Evolutionary conservation across 1,284 basidiomycete species (phyloP).

Genomic region (Ceratobasidium theobromae): DNA sequence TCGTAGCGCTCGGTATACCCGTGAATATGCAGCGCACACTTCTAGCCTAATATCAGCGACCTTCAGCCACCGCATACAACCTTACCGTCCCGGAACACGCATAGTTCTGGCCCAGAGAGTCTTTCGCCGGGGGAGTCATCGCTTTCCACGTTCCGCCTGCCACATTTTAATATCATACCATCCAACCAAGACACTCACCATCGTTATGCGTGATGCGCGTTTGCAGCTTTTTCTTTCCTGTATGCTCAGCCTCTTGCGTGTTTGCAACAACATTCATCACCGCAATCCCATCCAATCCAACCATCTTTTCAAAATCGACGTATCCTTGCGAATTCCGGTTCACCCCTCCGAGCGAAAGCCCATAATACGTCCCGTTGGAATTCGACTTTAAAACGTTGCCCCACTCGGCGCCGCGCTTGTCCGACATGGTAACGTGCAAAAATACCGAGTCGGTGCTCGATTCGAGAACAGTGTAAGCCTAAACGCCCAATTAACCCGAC

Average conservation of each 20-base stretch:
- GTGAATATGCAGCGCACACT: constrained; percentile 88
- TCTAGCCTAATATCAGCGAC: constrained; percentile 47
- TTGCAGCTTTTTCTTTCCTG: constrained; percentile 76
- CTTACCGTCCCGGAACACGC: constrained; percentile 70
- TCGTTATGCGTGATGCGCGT: constrained; percentile 96
- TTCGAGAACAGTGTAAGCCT: constrained; percentile 94
- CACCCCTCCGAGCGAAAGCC: constrained; percentile 81
- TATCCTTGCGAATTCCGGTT: constrained; percentile 86
- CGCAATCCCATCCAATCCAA: constrained; percentile 93
- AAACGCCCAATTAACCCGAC: too few relatives aligned
- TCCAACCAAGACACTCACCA: constrained; percentile 50
- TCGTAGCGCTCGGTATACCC: constrained; percentile 94
- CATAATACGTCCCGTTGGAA: constrained; percentile 97
- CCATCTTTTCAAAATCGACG: constrained; percentile 98
- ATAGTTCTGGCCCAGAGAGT: constrained; percentile 79
- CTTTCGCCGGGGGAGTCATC: constrained; percentile 69
- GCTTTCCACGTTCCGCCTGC: constrained; percentile 85
- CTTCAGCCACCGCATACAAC: constrained; percentile 28
- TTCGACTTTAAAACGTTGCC: constrained; percentile 96
- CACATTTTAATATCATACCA: background rate
- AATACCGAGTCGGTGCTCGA: constrained; percentile 92
- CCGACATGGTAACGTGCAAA: constrained; percentile 91
- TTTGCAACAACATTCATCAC: constrained; percentile 90
- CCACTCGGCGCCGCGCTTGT: constrained; percentile 73
- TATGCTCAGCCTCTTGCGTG: constrained; percentile 70